A percentile compares a stretch with the other conserved stretches of the same genome.
phyloP scores from a whole-genome alignment of 2,329 filamentous ascomycete genomes.

The Monilinia aucupariae region DNA sequence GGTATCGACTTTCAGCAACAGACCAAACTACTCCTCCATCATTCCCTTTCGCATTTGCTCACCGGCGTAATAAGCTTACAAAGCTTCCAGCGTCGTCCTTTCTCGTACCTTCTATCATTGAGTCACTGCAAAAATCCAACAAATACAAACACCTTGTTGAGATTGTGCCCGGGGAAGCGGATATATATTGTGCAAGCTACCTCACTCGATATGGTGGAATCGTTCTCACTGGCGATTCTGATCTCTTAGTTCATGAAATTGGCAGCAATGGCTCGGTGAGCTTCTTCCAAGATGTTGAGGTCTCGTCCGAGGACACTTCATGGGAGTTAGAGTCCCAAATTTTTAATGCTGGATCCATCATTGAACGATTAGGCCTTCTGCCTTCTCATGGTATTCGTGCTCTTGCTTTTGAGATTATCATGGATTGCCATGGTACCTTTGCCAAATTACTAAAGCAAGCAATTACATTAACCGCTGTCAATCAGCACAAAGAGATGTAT shows the following conservation, averaged over 20 bases:
- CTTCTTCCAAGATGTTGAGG: conserved; percentile 59
- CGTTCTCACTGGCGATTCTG: conserved; percentile 79
- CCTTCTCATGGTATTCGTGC: conserved; percentile 37
- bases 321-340: conserved; percentile 25
- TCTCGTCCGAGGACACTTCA: conserved; percentile 18
- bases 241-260: conserved; percentile 71
- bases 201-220: conserved; percentile 49
- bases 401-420: conserved; percentile 34
- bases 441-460: conserved; percentile 27
- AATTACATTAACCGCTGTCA: conserved; percentile 22
- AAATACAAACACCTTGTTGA: conserved; percentile 42
- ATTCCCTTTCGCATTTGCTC: conserved; percentile 25
- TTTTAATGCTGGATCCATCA: conserved; percentile 42
- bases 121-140: conserved; percentile 51
- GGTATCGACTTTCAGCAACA: conserved; percentile 19
- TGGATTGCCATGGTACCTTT: conserved; percentile 28
- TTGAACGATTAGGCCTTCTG: conserved; percentile 41
- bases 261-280: conserved; percentile 56
- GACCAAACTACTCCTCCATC: background rate
- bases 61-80: conserved; percentile 24
- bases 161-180: conserved; percentile 79
- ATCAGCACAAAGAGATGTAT: conserved; percentile 21
- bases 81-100: conserved; percentile 52
- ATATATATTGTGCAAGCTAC: conserved; percentile 68
- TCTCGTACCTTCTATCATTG: conserved; percentile 70